These are phyloP conservation scores for Ceratocystiopsis sp. DNA, from an alignment of 2,329 filamentous ascomycete species.

Conservation along the genomic window DNA sequence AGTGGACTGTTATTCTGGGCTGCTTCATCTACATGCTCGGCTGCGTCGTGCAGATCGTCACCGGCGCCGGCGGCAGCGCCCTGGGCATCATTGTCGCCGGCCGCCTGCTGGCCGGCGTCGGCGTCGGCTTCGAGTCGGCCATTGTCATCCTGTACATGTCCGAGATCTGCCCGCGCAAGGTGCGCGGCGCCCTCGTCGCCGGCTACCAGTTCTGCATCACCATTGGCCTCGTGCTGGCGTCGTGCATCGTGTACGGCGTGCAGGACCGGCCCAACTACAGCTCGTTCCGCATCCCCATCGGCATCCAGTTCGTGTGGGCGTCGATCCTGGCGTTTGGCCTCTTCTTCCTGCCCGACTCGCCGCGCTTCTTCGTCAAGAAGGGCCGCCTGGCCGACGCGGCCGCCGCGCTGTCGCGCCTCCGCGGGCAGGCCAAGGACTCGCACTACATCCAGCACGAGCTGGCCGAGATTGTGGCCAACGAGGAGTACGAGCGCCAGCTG, in stretches of 20 bases:
- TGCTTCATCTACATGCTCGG: conserved; percentile 56
- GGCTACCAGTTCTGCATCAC: conserved; percentile 62
- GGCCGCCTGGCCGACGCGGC: conserved; percentile 50
- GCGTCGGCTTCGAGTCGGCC: conserved; percentile 67
- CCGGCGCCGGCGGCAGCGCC: conserved; percentile 25
- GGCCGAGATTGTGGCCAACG: conserved; percentile 74
- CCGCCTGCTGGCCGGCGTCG: conserved; percentile 58
- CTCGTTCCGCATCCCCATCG: conserved; percentile 68
- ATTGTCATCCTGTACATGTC: conserved; percentile 80
- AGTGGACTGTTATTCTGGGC: conserved; percentile 52
- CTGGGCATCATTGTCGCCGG: conserved; percentile 52
- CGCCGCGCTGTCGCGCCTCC: conserved; percentile 45
- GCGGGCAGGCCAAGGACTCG: conserved; percentile 56
- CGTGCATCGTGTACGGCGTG: conserved; percentile 52
- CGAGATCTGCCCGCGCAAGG: conserved; percentile 57
- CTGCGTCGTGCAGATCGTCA: conserved; percentile 48
- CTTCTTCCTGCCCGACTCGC: conserved; percentile 65
- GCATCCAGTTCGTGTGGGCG: conserved; percentile 66
- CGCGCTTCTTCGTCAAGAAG: conserved; percentile 71
- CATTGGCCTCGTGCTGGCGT: conserved; percentile 42
- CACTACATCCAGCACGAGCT: conserved; percentile 65
- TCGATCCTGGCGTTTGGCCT: conserved; percentile 57
- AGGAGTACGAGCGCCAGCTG: conserved; percentile 62
- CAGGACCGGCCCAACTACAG: conserved; percentile 42
- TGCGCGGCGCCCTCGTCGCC: conserved; percentile 33